phyloP scores from a whole-genome alignment of 2,329 filamentous ascomycete genomes.

The Intubia oerlemansii region DNA sequence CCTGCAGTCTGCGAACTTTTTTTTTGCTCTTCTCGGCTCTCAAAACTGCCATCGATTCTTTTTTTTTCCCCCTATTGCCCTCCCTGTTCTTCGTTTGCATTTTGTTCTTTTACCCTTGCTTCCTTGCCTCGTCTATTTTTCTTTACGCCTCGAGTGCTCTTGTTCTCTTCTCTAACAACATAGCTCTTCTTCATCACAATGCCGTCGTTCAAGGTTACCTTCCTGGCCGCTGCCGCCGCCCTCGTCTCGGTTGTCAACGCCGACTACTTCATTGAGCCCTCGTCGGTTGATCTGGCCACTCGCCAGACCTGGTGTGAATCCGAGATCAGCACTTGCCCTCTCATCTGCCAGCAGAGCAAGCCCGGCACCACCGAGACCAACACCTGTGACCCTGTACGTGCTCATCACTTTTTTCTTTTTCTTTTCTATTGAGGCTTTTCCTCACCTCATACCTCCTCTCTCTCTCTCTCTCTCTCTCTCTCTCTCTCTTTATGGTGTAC shows the following conservation, averaged over 20 bases:
- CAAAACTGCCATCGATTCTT: too few species aligned
- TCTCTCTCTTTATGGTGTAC: background rate
- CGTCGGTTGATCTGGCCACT: constrained; percentile 27
- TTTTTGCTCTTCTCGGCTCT: too few species aligned
- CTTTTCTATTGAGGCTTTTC: constrained; percentile 3
- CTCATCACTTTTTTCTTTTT: constrained; percentile 5
- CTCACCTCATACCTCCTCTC: too few species aligned
- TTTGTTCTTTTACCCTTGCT: too few species aligned
- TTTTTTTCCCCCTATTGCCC: too few species aligned
- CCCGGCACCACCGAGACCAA: constrained; percentile 34
- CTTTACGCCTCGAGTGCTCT: background rate
- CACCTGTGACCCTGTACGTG: constrained; percentile 43
- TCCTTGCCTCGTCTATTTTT: background rate
- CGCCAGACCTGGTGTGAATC: constrained; percentile 42
- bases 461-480: background rate
- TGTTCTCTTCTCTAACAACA: background rate
- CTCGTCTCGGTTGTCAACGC: constrained; percentile 30
- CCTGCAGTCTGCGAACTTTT: too few species aligned
- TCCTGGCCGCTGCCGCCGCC: constrained; percentile 31
- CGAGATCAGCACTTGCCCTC: constrained; percentile 42
- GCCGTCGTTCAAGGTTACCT: constrained; percentile 29
- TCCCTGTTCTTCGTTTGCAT: too few species aligned
- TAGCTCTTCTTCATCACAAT: constrained; percentile 16
- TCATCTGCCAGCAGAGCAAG: constrained; percentile 45
- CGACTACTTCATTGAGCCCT: constrained; percentile 40